A percentile compares a stretch with the other conserved stretches of the same genome.
phyloP scores from a whole-genome alignment of 1,284 basidiomycete species.

The Agroathelia rolfsii region DNA sequence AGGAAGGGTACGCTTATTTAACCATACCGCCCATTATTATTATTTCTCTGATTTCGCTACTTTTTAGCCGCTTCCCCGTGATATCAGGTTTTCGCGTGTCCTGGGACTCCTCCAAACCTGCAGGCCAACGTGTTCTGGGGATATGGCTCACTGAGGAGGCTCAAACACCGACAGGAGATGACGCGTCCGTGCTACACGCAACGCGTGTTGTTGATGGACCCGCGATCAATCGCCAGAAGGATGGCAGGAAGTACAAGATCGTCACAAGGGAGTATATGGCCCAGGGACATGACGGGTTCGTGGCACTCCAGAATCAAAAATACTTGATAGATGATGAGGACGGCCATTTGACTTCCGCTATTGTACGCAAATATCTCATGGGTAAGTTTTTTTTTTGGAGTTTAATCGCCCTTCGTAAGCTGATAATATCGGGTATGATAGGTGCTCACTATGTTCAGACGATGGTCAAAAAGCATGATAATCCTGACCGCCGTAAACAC shows the following conservation, averaged over 20 bases:
- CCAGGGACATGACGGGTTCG: constrained; percentile 75
- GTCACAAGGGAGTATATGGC: constrained; percentile 74
- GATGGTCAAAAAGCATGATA: constrained; percentile 32
- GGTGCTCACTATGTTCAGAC: constrained; percentile 61
- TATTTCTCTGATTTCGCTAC: constrained; percentile 5
- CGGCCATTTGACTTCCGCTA: constrained; percentile 71
- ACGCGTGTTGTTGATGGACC: constrained; percentile 40
- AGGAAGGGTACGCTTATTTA: constrained; percentile 62
- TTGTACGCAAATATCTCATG: constrained; percentile 80
- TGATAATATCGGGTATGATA: constrained; percentile 17
- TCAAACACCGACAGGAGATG: constrained; percentile 27
- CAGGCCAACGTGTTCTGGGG: constrained; percentile 64
- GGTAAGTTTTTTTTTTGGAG: constrained; percentile 35
- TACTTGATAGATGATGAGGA: constrained; percentile 81
- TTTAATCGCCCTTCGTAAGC: background rate
- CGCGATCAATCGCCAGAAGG: constrained; percentile 41
- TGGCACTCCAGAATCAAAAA: constrained; percentile 52
- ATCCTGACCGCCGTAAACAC: constrained; percentile 17
- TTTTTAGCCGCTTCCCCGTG: constrained; percentile 73
- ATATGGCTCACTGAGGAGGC: constrained; percentile 55
- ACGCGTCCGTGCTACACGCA: constrained; percentile 28
- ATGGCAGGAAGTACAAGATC: constrained; percentile 60
- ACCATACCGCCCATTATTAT: background rate
- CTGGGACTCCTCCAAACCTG: constrained; percentile 74
- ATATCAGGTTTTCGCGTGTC: constrained; percentile 79